Percentiles rank a stretch among this genome's conserved stretches.
Conservation (phyloP, 2,329 filamentous ascomycete species). For the Thielaviopsis populi region DNA sequence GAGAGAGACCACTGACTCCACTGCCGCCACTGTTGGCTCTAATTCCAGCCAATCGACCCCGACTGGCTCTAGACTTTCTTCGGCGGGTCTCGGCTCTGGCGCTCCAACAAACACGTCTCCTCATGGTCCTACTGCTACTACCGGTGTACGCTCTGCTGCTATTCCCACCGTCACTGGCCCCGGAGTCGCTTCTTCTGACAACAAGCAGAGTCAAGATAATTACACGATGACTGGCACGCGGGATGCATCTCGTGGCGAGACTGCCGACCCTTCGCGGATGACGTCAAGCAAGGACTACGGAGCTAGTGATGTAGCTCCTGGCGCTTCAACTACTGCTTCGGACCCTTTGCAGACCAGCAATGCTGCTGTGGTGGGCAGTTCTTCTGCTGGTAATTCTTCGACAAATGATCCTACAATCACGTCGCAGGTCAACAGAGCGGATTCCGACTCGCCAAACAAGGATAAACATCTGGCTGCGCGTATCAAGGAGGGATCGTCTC, state of each 20-base stretch:
- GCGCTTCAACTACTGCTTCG: neutral
- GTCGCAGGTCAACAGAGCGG: neutral
- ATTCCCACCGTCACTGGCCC: conserved; percentile 10
- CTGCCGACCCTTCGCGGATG: conserved; percentile 8
- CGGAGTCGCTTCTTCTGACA: neutral
- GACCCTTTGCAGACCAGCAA: neutral
- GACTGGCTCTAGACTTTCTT: neutral
- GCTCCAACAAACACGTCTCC: neutral
- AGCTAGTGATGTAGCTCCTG: neutral
- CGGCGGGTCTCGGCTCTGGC: neutral
- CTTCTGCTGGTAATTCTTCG: neutral
- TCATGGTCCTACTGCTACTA: conserved; percentile 10
- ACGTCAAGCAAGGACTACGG: conserved; percentile 3
- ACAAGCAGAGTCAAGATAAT: neutral
- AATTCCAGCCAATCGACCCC: conserved; percentile 6
- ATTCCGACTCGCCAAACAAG: neutral
- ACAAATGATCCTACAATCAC: neutral
- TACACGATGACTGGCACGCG: conserved; percentile 8
- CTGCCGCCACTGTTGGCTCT: conserved; percentile 4
- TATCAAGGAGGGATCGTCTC: conserved; percentile 10
- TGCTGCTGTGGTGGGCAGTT: neutral
- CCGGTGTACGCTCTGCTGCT: conserved; percentile 7
- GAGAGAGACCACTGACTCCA: conserved; percentile 4
- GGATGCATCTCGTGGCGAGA: neutral
- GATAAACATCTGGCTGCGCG: conserved; percentile 6